These are phyloP conservation scores for Cocos nucifera DNA, from an alignment of 176 grass and related monocot species.

Conservation along the genomic window DNA sequence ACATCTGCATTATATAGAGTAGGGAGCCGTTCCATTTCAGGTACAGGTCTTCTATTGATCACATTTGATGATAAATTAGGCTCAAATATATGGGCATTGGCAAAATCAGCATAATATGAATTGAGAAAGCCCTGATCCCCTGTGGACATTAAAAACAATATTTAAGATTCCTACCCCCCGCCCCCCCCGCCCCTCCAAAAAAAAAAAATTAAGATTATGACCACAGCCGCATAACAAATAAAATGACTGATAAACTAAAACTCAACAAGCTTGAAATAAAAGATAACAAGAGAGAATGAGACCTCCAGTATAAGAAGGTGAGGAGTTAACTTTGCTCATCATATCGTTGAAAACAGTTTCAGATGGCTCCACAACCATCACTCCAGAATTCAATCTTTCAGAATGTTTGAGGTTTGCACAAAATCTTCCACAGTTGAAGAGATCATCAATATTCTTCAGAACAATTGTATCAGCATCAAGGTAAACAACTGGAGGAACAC, in stretches of 20 bases:
- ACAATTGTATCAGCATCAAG: slow-evolving; percentile 93
- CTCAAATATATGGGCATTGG: slow-evolving; percentile 82
- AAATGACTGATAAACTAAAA: not conserved
- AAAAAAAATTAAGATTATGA: too few species aligned
- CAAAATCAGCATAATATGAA: slow-evolving; percentile 90
- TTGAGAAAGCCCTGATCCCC: slow-evolving; percentile 60
- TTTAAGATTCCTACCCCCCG: not conserved
- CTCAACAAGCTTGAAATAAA: not conserved
- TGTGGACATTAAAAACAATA: slow-evolving; percentile 13
- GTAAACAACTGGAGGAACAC: slow-evolving; percentile 57
- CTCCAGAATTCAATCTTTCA: slow-evolving; percentile 93
- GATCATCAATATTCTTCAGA: slow-evolving; percentile 77
- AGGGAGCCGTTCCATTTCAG: slow-evolving; percentile 67
- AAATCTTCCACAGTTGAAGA: slow-evolving; percentile 86
- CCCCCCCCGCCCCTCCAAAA: too few species aligned
- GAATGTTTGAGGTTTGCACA: slow-evolving; percentile 97
- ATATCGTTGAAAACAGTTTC: slow-evolving; percentile 71
- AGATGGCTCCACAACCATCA: slow-evolving; percentile 94
- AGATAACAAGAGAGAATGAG: not conserved
- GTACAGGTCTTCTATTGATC: slow-evolving; percentile 52
- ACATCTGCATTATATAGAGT: slow-evolving; percentile 97
- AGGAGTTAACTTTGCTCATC: slow-evolving; percentile 58
- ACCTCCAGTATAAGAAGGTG: slow-evolving; percentile 94
- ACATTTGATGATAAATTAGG: slow-evolving; percentile 36
- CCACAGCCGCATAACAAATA: too few species aligned